phyloP scores from a whole-genome alignment of 352 stramenopile genomes.

The Phytophthora agathidicida region DNA sequence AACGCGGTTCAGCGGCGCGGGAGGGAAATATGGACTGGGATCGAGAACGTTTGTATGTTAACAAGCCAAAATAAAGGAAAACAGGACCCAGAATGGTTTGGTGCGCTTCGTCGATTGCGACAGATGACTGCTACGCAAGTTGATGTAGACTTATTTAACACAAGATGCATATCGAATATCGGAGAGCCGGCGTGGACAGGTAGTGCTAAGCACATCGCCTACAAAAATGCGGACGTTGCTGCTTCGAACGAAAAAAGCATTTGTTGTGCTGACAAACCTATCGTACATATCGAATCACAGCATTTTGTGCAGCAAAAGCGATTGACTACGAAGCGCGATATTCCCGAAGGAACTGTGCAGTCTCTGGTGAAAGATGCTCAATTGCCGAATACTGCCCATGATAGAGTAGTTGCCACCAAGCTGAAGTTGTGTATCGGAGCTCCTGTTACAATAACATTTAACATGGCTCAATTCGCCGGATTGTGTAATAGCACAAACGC shows the following conservation, averaged over 20 bases:
- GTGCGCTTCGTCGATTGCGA: not conserved
- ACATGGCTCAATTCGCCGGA: too few species aligned
- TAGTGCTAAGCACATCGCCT: not conserved
- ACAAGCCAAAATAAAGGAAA: slow-evolving; percentile 1
- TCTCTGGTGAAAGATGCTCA: too few species aligned
- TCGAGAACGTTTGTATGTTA: not conserved
- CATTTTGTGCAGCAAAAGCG: not conserved
- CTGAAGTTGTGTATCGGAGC: too few species aligned
- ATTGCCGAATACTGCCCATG: too few species aligned
- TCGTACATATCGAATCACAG: not conserved
- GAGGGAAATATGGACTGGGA: not conserved
- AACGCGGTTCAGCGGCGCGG: not conserved
- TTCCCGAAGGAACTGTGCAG: too few species aligned
- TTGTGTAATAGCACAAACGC: not conserved
- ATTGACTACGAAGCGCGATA: not conserved
- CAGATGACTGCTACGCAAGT: not conserved
- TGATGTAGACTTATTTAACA: slow-evolving; percentile 1
- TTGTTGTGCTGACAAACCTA: not conserved
- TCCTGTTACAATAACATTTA: too few species aligned
- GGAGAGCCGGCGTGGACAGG: not conserved
- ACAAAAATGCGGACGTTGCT: not conserved
- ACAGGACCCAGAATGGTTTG: slow-evolving; percentile 5
- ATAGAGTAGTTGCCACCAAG: too few species aligned
- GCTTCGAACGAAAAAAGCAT: not conserved
- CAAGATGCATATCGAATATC: not conserved